Evolutionary conservation across 371 early-diverging fungal genomes (phyloP), one percentile per base, ranked within the genome.

Genomic region (Zopfochytrium polystomum): DNA sequence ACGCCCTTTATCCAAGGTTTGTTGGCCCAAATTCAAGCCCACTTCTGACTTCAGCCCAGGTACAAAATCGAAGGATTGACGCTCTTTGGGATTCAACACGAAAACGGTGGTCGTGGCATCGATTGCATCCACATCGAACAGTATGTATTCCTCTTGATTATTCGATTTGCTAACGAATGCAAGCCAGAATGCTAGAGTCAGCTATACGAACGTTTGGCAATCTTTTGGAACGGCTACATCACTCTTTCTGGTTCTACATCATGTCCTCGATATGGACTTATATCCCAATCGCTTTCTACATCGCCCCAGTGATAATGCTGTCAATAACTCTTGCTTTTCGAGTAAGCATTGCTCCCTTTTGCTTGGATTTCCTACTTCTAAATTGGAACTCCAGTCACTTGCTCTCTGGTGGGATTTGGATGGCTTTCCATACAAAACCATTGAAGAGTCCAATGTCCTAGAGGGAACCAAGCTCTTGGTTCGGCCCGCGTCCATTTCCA

Each of bases 191-290:
- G 13, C 66, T 94, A 2, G 98, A 97, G 67, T 85, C 89, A 0
- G 77, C 87, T 0, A 76, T 91, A 61, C 86, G 94, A 47, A 91
- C 91, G 59, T 73, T 94, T 52, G 95, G 91, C 78, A 96, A 96
- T 69, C 68, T 97, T 46, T 78, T 97, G 38, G 98, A 97, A 64
- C 87, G 91, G 57, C 83, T 97, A 32, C 98, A 97, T 65, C 96
- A 96, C 63, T 90, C 95, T 7, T 95, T 90, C 78, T 93, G 92
- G 79, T 94, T 96, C 62, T 97, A 97, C 70, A 72, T 94, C 15
- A 78, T 95, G 62, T 87, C 90, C n/a, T 77, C 81, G 15, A 80
- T 87, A 25, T 60, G 73, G 20, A 80, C 80, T 26, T 94, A 89
- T 74, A 87, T 94, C 13, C 92, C 95, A 1, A 88, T 96, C 44